Evolutionary conservation across 2,329 filamentous ascomycete species (phyloP).

Genomic region (Ophiobolus disseminans): DNA sequence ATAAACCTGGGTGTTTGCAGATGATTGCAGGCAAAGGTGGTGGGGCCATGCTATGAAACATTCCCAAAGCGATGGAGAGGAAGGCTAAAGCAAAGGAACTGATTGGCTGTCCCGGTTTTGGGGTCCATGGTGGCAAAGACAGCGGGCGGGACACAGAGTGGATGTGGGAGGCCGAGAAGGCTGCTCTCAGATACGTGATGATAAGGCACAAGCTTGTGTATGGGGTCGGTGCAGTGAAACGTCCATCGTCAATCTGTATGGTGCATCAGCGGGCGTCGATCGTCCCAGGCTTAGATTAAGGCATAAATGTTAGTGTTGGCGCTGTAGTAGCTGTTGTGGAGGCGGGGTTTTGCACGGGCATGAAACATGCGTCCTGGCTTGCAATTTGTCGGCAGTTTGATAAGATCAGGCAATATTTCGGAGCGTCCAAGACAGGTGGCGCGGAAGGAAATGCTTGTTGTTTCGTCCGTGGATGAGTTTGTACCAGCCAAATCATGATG

Average conservation of each 20-base stretch:
- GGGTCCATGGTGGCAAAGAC: neutral
- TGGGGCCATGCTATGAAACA: slow-evolving; percentile 22
- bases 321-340: slow-evolving; percentile 8
- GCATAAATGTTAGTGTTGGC: slow-evolving; percentile 25
- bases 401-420: neutral
- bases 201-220: slow-evolving; percentile 24
- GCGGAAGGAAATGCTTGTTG: neutral
- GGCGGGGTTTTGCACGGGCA: slow-evolving; percentile 13
- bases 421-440: neutral
- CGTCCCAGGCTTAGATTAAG: slow-evolving; percentile 34
- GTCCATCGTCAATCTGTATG: slow-evolving; percentile 23
- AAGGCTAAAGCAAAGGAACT: slow-evolving; percentile 10
- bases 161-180: slow-evolving; percentile 24
- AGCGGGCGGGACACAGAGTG: slow-evolving; percentile 8
- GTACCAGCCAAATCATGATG: too few relatives aligned
- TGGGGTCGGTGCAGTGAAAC: slow-evolving; percentile 18
- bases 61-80: slow-evolving; percentile 14
- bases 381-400: neutral
- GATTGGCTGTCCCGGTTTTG: too few relatives aligned
- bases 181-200: slow-evolving; percentile 16
- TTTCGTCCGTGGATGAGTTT: too few relatives aligned
- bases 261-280: slow-evolving; percentile 26
- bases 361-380: neutral
- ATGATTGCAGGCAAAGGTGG: slow-evolving; percentile 19
- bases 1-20: slow-evolving; percentile 28